Evolutionary conservation across 176 grass and related monocot genomes (phyloP).

Genomic region (Guadua angustifolia): DNA sequence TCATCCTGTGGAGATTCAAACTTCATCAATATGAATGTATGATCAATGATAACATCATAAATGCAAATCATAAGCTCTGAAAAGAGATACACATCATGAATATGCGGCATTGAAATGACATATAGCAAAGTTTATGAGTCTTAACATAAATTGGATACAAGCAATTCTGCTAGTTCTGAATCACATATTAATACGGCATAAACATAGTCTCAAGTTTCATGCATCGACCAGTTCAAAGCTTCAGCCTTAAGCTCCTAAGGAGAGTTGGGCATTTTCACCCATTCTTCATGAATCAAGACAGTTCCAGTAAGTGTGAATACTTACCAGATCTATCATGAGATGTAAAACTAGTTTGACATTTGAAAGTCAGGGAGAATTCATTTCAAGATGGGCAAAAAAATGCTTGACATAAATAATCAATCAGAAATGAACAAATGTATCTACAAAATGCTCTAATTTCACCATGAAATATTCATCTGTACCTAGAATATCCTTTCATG

Average conservation of each 20-base stretch:
- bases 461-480: background rate
- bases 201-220: background rate
- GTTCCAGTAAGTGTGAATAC: background rate
- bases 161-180: background rate
- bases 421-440: no score
- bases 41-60: background rate
- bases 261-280: background rate
- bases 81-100: background rate
- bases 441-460: no score
- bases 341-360: background rate
- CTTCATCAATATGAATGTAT: constrained; percentile 25
- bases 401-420: background rate
- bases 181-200: background rate
- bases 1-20: constrained; percentile 74
- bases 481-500: background rate
- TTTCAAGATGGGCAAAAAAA: background rate
- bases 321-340: no score
- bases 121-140: background rate
- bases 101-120: constrained; percentile 26
- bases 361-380: background rate
- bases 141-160: constrained; percentile 15
- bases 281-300: background rate
- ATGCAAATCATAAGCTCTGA: constrained; percentile 17
- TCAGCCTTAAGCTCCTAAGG: background rate
- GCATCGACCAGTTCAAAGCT: background rate